Evolutionary conservation across 2,329 filamentous ascomycete genomes (phyloP).

Genomic region (Aspergillus thermomutatus): DNA sequence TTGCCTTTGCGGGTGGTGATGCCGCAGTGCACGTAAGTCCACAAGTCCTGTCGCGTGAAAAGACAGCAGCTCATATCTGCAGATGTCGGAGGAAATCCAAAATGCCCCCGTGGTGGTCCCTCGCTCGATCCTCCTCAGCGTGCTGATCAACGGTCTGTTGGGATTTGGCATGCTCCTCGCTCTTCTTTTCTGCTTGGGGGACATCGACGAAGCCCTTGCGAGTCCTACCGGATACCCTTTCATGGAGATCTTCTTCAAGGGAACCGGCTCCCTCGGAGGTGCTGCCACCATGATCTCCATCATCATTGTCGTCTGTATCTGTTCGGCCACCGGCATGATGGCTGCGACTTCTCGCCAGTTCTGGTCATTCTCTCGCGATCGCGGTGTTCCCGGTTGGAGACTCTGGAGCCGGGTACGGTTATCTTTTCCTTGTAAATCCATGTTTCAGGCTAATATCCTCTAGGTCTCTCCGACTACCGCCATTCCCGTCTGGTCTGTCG

Average conservation of each 20-base stretch:
- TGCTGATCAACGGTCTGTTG: constrained; percentile 34
- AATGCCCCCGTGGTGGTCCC: constrained; percentile 37
- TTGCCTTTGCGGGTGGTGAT: constrained; percentile 23
- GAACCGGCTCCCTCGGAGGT: constrained; percentile 38
- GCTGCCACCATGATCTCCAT: constrained; percentile 28
- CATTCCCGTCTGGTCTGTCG: constrained; percentile 26
- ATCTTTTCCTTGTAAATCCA: background rate
- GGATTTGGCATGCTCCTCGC: constrained; percentile 36
- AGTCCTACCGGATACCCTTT: constrained; percentile 36
- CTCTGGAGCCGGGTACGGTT: constrained; percentile 24
- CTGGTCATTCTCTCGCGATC: constrained; percentile 38
- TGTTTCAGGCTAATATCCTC: background rate
- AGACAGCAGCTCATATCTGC: background rate
- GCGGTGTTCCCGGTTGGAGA: constrained; percentile 30
- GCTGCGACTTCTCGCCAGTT: constrained; percentile 32
- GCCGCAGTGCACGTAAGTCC: constrained; percentile 23
- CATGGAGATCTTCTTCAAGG: constrained; percentile 44
- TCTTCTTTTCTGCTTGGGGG: constrained; percentile 34
- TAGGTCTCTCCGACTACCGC: constrained; percentile 7
- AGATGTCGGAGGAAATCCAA: constrained; percentile 40
- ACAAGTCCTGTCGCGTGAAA: background rate
- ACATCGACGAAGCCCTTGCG: constrained; percentile 29
- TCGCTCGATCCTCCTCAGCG: constrained; percentile 32
- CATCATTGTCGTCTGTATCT: constrained; percentile 30
- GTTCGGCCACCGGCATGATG: constrained; percentile 29